Conservation (phyloP, 352 stramenopile species). For the Peronosclerospora sorghi region DNA sequence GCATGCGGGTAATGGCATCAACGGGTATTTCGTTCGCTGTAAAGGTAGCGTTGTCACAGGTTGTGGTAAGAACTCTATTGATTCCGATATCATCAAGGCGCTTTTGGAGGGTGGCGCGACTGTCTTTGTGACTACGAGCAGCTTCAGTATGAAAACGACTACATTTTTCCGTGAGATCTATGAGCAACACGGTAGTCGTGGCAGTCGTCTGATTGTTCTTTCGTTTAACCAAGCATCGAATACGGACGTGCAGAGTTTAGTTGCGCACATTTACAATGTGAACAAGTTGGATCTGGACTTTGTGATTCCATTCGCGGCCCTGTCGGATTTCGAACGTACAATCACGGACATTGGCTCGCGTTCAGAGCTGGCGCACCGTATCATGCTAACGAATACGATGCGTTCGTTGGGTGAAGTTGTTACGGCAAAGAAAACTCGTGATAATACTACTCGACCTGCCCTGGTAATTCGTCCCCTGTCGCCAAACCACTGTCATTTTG, state of each 20-base stretch:
- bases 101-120: constrained; percentile 77
- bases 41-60: constrained; percentile 82
- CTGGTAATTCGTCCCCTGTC: constrained; percentile 72
- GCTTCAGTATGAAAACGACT: constrained; percentile 47
- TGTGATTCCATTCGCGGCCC: no score
- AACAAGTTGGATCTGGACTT: constrained; percentile 81
- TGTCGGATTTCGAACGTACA: no score
- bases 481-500: constrained; percentile 81
- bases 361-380: constrained; percentile 74
- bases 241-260: constrained; percentile 58
- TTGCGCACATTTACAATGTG: constrained; percentile 74
- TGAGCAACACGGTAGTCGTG: constrained; percentile 72
- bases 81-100: constrained; percentile 70
- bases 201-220: constrained; percentile 63
- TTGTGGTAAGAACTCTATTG: constrained; percentile 79
- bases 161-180: no score
- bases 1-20: constrained; percentile 76
- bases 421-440: no score
- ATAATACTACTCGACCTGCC: constrained; percentile 63
- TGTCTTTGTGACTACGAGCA: constrained; percentile 79
- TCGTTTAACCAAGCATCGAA: no score
- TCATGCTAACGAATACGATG: no score
- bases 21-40: constrained; percentile 74
- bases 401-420: no score
- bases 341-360: no score